Percentiles rank a stretch among this genome's conserved stretches.
phyloP scores from a whole-genome alignment of 2,329 filamentous ascomycete species.

The Biscogniauxia sp. region DNA sequence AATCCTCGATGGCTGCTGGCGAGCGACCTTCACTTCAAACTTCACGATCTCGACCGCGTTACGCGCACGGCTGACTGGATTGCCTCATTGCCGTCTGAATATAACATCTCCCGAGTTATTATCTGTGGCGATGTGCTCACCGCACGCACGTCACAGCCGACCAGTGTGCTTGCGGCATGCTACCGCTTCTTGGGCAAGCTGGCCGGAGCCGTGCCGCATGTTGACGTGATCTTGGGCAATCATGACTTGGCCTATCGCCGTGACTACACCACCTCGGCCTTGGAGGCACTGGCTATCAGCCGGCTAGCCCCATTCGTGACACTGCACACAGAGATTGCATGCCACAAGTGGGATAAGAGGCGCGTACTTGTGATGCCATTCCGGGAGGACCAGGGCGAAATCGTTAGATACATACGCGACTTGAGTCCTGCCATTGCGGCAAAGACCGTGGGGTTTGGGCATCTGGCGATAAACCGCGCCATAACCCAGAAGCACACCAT shows the following conservation, averaged over 20 bases:
- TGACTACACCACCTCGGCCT: conserved; percentile 31
- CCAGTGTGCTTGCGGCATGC: conserved; percentile 32
- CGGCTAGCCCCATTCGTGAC: conserved; percentile 26
- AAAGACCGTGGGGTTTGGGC: conserved; percentile 31
- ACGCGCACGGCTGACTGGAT: conserved; percentile 31
- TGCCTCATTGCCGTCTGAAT: conserved; percentile 21
- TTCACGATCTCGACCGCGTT: conserved; percentile 30
- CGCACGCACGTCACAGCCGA: conserved; percentile 28
- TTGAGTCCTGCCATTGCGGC: conserved; percentile 22
- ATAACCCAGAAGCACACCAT: conserved; percentile 30
- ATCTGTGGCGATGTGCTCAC: conserved; percentile 34
- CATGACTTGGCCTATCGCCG: conserved; percentile 34
- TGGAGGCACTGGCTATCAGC: conserved; percentile 28
- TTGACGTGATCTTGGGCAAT: conserved; percentile 35
- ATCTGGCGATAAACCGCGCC: conserved; percentile 33
- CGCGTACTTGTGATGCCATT: conserved; percentile 33
- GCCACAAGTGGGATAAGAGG: conserved; percentile 29
- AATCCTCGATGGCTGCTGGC: conserved; percentile 29
- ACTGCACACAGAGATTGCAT: conserved; percentile 23
- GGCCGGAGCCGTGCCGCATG: conserved; percentile 25
- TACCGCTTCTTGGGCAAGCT: conserved; percentile 32
- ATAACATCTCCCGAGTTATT: conserved; percentile 26
- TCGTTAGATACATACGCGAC: conserved; percentile 24
- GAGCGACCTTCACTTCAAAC: conserved; percentile 35
- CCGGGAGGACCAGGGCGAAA: conserved; percentile 31